Conservation (phyloP, 768 basidiomycete genomes). For the Chiua virens region DNA sequence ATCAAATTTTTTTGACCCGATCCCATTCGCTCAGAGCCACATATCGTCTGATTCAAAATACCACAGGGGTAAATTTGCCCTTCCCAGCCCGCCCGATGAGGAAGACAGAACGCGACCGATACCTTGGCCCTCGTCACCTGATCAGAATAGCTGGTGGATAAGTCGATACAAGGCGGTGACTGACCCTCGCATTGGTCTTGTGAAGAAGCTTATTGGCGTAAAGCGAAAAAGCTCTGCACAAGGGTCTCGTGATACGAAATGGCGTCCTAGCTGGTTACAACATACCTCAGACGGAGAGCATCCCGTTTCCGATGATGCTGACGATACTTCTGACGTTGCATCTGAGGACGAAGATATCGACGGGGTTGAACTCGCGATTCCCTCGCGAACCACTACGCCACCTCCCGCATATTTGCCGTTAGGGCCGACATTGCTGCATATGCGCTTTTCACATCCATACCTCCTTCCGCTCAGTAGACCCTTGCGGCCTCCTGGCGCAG, state of each 20-base stretch:
- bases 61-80: constrained; percentile 64
- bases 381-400: constrained; percentile 65
- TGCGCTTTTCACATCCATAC: constrained; percentile 62
- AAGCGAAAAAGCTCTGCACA: constrained; percentile 60
- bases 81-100: constrained; percentile 64
- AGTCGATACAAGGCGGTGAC: constrained; percentile 58
- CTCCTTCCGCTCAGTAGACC: constrained; percentile 64
- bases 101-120: constrained; percentile 36
- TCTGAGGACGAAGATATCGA: constrained; percentile 43
- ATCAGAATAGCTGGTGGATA: constrained; percentile 43
- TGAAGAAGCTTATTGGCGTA: constrained; percentile 65
- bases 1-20: constrained; percentile 60
- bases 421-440: constrained; percentile 66
- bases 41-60: constrained; percentile 73
- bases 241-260: constrained; percentile 34
- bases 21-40: constrained; percentile 69
- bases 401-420: constrained; percentile 68
- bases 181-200: constrained; percentile 69
- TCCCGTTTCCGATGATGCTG: constrained; percentile 32
- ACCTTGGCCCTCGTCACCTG: constrained; percentile 17
- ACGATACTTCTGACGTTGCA: constrained; percentile 40
- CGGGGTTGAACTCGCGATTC: constrained; percentile 17
- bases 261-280: constrained; percentile 44
- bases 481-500: constrained; percentile 57
- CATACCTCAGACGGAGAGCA: constrained; percentile 49